phyloP scores from a whole-genome alignment of 164 flowering plant genomes.

The Brasenia schreberi region DNA sequence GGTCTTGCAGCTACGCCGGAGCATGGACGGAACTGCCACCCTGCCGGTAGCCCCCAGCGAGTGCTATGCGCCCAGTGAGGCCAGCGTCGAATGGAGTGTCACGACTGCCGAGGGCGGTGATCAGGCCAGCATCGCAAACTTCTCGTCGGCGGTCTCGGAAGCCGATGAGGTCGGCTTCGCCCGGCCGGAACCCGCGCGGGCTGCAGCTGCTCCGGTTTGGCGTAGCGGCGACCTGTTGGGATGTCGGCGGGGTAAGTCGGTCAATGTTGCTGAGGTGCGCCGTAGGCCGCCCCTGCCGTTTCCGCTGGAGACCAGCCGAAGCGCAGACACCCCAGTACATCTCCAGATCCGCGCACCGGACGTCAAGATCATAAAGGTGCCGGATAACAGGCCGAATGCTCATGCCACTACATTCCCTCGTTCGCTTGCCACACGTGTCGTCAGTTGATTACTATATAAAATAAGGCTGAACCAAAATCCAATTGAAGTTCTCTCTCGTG shows the following conservation, averaged over 20 bases:
- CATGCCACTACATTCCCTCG: too few species aligned
- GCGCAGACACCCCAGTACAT: too few species aligned
- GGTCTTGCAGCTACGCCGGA: too few species aligned
- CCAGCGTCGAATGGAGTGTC: slow-evolving; percentile 85
- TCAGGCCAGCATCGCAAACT: slow-evolving; percentile 31
- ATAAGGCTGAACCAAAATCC: too few species aligned
- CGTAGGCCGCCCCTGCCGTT: too few species aligned
- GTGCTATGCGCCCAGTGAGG: slow-evolving; percentile 85
- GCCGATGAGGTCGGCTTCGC: background rate
- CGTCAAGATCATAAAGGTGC: background rate
- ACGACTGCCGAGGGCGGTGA: slow-evolving; percentile 82
- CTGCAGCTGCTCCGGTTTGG: background rate
- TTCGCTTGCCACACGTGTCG: too few species aligned
- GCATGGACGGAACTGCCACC: background rate
- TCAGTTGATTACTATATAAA: too few species aligned
- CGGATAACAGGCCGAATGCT: too few species aligned
- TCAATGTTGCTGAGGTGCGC: slow-evolving; percentile 38
- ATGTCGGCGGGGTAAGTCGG: slow-evolving; percentile 78
- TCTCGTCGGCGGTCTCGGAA: too few species aligned
- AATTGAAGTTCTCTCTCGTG: too few species aligned
- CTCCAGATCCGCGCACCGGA: too few species aligned
- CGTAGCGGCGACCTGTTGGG: slow-evolving; percentile 25
- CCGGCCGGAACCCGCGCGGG: background rate
- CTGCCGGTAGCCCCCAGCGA: slow-evolving; percentile 36
- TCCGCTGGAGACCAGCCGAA: too few species aligned